phyloP scores from a whole-genome alignment of 1,284 basidiomycete genomes.

The Trichosporon sp. region DNA sequence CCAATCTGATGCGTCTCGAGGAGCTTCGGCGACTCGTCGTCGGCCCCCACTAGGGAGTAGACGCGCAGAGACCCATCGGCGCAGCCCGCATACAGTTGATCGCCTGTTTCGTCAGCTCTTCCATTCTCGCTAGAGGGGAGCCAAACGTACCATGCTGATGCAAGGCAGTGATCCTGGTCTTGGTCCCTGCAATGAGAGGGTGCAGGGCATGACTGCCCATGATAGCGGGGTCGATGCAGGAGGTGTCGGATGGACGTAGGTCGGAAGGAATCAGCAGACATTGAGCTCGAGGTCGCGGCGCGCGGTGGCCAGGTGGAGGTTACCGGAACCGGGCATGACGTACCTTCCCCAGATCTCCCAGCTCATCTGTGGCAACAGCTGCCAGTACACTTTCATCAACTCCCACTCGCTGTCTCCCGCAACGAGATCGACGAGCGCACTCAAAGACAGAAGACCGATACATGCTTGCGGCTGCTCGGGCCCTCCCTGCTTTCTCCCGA shows the following conservation, averaged over 20 bases:
- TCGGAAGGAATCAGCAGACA: background rate
- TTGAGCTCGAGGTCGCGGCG: background rate
- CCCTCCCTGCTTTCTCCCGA: background rate
- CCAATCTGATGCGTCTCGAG: slow-evolving; percentile 60
- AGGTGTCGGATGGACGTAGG: background rate
- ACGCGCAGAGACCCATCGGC: slow-evolving; percentile 62
- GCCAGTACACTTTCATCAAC: background rate
- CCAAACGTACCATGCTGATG: slow-evolving; percentile 35
- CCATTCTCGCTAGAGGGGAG: background rate
- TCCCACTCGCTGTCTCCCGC: background rate
- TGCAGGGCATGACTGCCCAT: slow-evolving; percentile 34
- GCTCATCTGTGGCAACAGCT: background rate
- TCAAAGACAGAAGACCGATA: background rate
- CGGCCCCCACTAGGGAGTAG: slow-evolving; percentile 12
- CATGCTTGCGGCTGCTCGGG: background rate
- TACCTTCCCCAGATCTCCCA: background rate
- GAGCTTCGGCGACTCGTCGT: slow-evolving; percentile 28
- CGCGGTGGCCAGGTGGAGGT: background rate
- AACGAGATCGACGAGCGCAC: background rate
- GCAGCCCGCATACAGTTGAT: slow-evolving; percentile 71
- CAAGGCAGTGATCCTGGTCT: slow-evolving; percentile 36
- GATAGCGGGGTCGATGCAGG: background rate
- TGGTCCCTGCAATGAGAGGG: slow-evolving; percentile 31
- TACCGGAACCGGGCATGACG: slow-evolving; percentile 3
- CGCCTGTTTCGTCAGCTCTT: slow-evolving; percentile 25